Conservation (phyloP, 257 asterid species). For the Gentiana straminea region DNA sequence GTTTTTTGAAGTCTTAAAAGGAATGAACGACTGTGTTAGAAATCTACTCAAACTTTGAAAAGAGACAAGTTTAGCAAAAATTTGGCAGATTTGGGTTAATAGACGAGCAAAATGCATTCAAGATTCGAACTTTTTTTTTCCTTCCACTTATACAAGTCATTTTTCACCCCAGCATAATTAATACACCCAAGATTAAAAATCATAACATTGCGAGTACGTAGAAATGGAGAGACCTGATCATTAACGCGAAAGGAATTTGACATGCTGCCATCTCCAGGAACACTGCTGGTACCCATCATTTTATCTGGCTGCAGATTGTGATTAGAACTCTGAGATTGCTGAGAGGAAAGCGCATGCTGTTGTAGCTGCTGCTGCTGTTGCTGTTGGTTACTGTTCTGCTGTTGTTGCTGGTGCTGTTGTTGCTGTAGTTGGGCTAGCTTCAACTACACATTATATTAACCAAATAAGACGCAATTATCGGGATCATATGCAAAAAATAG, state of each 20-base stretch:
- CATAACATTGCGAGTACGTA: background rate
- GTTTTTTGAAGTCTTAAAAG: slow-evolving; percentile 75
- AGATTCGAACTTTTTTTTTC: background rate
- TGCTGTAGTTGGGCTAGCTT: slow-evolving; percentile 65
- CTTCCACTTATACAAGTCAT: background rate
- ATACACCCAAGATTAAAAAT: background rate
- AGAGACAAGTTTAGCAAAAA: background rate
- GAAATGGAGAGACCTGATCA: slow-evolving; percentile 73
- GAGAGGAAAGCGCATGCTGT: slow-evolving; percentile 70
- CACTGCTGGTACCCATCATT: slow-evolving; percentile 54
- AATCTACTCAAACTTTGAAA: slow-evolving; percentile 7
- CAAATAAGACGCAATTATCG: background rate
- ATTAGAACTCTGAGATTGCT: slow-evolving; percentile 82
- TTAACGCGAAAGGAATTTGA: slow-evolving; percentile 78
- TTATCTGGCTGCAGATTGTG: slow-evolving; percentile 83
- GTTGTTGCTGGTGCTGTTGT: slow-evolving; percentile 31
- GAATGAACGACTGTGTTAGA: slow-evolving; percentile 30
- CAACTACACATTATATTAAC: slow-evolving; percentile 29
- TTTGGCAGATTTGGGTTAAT: background rate
- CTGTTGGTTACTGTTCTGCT: slow-evolving; percentile 17
- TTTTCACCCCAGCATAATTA: background rate
- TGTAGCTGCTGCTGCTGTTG: slow-evolving; percentile 54
- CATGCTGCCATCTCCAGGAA: slow-evolving; percentile 78
- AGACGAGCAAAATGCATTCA: no score
- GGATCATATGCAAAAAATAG: background rate